Base-by-base conservation (phyloP, 1,284 basidiomycete species). In the Sutorius eximius region DNA sequence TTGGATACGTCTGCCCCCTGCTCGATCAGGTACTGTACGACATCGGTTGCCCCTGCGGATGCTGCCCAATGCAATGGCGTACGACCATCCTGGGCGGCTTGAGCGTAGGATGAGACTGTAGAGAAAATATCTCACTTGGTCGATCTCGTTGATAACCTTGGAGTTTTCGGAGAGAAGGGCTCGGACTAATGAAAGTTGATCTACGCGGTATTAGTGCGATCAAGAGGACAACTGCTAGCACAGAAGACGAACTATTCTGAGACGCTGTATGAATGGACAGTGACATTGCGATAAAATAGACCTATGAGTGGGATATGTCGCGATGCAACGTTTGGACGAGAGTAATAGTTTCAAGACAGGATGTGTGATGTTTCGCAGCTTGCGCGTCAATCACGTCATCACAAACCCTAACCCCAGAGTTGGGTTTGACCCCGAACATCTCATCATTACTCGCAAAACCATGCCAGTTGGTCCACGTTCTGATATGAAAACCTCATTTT, bases 31-130 rank as follows among this genome's bases (percentile, higher is more conserved):
- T 87, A 88, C 57, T 86, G 81, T 7, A 76, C 79, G 58, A 93
- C 86, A 47, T 89, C 85, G 42, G 86, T 73, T 40, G 86, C 82
- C 53, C 87, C 83, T 11, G 84, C 84, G 4, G 90, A 88, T 11
- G 92, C 86, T 51, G 92, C 91, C 91, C 92, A 95, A 67, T 97
- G 95, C 12, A 97, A 75, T 3, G 93, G 83, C 1, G 94, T 94
- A 30, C 94, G 77, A n/a, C 82, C 87, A 70, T 96, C 94, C 93
- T 95, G 27, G 41, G 47, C 40, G 58, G 51, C n/a, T 51, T 58
- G 34, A 51, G 51, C 51, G 8, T 2, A n/a, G 3, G 7, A 32
- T 1, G 15, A 34, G 16, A 29, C n/a, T 37, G 51, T 16, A 24
- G 47, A 48, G 40, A 34, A 38, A 32, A 6, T 3, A 0, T 6